A percentile compares a stretch with the other conserved stretches of the same genome.
phyloP scores from a whole-genome alignment of 2,329 filamentous ascomycete genomes.

The Penicillium sp. region DNA sequence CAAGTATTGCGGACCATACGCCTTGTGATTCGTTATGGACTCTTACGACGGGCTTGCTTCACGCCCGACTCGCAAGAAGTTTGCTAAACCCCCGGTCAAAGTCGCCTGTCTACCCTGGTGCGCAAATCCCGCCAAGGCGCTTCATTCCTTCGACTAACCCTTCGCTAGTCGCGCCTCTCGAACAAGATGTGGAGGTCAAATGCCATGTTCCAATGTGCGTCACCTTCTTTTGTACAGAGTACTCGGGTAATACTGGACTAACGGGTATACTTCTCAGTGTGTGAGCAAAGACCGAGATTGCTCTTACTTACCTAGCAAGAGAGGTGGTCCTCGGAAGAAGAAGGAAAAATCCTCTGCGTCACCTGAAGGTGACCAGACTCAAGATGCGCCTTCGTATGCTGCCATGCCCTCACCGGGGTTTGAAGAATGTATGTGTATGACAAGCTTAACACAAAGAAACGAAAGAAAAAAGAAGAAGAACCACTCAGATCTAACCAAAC shows the following conservation, averaged over 20 bases:
- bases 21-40: constrained; percentile 26
- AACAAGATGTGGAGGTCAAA: constrained; percentile 48
- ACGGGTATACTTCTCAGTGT: constrained; percentile 33
- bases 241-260: neutral
- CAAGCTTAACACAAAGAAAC: neutral
- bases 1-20: neutral
- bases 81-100: constrained; percentile 48
- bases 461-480: neutral
- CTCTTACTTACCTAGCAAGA: constrained; percentile 47
- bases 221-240: neutral
- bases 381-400: constrained; percentile 22
- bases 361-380: constrained; percentile 22
- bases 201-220: constrained; percentile 47
- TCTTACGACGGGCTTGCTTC: constrained; percentile 24
- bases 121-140: constrained; percentile 14
- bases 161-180: constrained; percentile 42
- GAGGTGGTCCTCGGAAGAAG: constrained; percentile 47
- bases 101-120: constrained; percentile 48
- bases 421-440: constrained; percentile 34
- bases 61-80: constrained; percentile 44
- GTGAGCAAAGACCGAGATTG: constrained; percentile 43
- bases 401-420: constrained; percentile 29
- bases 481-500: constrained; percentile 20
- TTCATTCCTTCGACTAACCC: constrained; percentile 7
- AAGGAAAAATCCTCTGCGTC: constrained; percentile 31